Conservation (phyloP, 2,329 filamentous ascomycete species). For the Beauveria brongniartii region DNA sequence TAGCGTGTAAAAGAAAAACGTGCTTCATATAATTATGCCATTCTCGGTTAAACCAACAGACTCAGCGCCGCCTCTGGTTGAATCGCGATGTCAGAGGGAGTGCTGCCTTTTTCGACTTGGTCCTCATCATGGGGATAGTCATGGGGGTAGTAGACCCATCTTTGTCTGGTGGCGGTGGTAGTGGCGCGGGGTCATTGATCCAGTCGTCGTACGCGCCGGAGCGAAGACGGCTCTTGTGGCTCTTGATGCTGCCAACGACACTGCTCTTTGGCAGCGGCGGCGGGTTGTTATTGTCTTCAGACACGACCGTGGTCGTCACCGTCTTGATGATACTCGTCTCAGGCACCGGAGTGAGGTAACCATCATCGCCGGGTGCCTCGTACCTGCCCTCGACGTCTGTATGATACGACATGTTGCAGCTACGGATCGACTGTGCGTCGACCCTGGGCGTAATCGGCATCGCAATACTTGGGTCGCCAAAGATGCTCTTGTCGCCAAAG, state of each 20-base stretch:
- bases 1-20: too few relatives aligned
- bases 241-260: not conserved
- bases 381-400: not conserved
- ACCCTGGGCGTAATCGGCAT: not conserved
- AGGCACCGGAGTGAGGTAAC: not conserved
- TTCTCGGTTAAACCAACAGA: not conserved
- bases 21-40: not conserved
- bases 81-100: conserved; percentile 1
- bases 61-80: not conserved
- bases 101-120: not conserved
- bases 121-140: not conserved
- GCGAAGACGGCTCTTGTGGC: not conserved
- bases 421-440: not conserved
- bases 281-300: not conserved
- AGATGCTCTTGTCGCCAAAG: too few relatives aligned
- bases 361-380: conserved; percentile 2
- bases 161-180: not conserved
- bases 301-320: conserved; percentile 4
- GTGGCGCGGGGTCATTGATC: not conserved
- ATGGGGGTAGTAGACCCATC: not conserved
- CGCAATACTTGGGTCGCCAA: too few relatives aligned
- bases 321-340: conserved; percentile 8
- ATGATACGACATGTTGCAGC: not conserved
- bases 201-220: not conserved
- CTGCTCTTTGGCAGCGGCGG: not conserved